Conservation (phyloP, 768 basidiomycete genomes). For the Exsudoporus frostii region DNA sequence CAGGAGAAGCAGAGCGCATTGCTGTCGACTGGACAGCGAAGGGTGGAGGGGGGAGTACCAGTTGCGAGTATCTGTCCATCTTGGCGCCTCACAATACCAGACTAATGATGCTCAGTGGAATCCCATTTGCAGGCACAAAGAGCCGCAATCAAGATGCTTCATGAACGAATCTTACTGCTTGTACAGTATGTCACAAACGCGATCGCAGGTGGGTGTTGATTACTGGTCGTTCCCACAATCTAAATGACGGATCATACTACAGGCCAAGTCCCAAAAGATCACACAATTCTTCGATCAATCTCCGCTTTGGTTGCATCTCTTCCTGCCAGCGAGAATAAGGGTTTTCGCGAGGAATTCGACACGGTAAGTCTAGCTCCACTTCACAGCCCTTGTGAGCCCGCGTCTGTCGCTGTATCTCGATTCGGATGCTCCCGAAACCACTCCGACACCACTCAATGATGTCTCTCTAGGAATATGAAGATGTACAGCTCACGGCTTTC, state of each 20-base stretch:
- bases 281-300: conserved; percentile 78
- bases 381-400: not conserved
- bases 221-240: not conserved
- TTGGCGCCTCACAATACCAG: not conserved
- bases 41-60: conserved; percentile 79
- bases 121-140: conserved; percentile 88
- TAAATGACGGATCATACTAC: not conserved
- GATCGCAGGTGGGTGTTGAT: conserved; percentile 55
- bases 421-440: not conserved
- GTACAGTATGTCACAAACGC: conserved; percentile 83
- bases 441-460: not conserved
- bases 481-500: conserved; percentile 90
- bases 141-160: conserved; percentile 94
- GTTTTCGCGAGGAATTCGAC: conserved; percentile 85
- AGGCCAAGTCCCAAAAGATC: conserved; percentile 78
- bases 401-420: not conserved
- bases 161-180: conserved; percentile 83
- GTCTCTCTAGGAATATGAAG: conserved; percentile 79
- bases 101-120: conserved; percentile 57
- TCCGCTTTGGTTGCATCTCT: conserved; percentile 84
- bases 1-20: conserved; percentile 97
- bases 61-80: conserved; percentile 48
- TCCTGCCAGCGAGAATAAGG: conserved; percentile 79
- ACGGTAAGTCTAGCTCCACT: conserved; percentile 49
- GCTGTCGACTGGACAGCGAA: conserved; percentile 95